These are phyloP conservation scores for Trifolium dubium DNA, from an alignment of 306 rosid species.

Conservation along the genomic window DNA sequence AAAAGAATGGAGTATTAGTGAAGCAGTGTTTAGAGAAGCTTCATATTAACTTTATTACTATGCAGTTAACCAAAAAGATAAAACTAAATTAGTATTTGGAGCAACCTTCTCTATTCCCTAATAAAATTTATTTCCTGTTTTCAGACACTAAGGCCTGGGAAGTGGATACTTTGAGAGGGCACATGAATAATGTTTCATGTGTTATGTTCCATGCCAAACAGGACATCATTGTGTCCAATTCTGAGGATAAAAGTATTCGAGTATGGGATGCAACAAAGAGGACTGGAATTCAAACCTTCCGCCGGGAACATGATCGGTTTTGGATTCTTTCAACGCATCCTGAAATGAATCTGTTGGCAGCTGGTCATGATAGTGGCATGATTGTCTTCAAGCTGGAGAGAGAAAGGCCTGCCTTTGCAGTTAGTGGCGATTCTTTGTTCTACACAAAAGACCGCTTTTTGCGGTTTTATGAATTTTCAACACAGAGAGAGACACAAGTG, in stretches of 20 bases:
- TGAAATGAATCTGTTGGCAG: slow-evolving; percentile 96
- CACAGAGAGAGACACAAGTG: slow-evolving; percentile 80
- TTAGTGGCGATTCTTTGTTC: slow-evolving; percentile 82
- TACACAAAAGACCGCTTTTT: slow-evolving; percentile 84
- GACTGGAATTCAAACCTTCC: slow-evolving; percentile 93
- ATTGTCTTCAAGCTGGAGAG: slow-evolving; percentile 93
- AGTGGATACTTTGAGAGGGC: slow-evolving; percentile 97
- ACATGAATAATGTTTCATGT: slow-evolving; percentile 96
- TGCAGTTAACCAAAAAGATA: slow-evolving; percentile 22
- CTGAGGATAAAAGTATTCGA: slow-evolving; percentile 96
- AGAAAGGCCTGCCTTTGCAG: slow-evolving; percentile 87
- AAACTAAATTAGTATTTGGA: neutral
- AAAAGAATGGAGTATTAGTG: too few relatives aligned
- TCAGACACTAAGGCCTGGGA: slow-evolving; percentile 99
- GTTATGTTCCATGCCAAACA: slow-evolving; percentile 96
- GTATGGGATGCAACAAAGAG: slow-evolving; percentile 97
- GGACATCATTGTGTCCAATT: slow-evolving; percentile 92
- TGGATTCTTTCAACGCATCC: slow-evolving; percentile 98
- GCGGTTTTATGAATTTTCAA: slow-evolving; percentile 79
- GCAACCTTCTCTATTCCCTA: slow-evolving; percentile 27
- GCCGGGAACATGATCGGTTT: slow-evolving; percentile 94
- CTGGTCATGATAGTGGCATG: slow-evolving; percentile 99
- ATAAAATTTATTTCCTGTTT: slow-evolving; percentile 35
- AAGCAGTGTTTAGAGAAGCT: too few relatives aligned
- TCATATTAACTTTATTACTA: slow-evolving; percentile 13